Conservation (phyloP, 805 yeast species). For the Cyberlindnera galapagoensis region DNA sequence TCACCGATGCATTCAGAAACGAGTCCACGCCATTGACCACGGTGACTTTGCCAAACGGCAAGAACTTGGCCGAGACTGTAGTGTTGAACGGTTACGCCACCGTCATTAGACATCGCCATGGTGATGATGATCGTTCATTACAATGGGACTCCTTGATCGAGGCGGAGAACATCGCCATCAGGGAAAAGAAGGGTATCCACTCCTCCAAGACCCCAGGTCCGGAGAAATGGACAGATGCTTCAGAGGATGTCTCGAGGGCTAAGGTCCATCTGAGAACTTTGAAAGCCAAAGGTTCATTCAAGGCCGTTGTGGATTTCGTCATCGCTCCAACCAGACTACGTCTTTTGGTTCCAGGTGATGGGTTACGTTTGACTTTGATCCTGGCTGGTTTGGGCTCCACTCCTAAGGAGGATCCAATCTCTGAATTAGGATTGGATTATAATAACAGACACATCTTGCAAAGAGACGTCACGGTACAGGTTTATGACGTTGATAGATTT, state of each 20-base stretch:
- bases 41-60: conserved; percentile 42
- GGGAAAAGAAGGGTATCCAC: conserved; percentile 55
- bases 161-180: conserved; percentile 54
- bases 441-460: conserved; percentile 54
- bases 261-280: conserved; percentile 67
- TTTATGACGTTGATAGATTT: conserved; percentile 63
- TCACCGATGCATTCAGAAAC: conserved; percentile 63
- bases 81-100: conserved; percentile 66
- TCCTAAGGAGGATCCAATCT: conserved; percentile 30
- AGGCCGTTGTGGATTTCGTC: conserved; percentile 69
- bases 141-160: conserved; percentile 76
- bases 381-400: conserved; percentile 61
- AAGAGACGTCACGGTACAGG: conserved; percentile 65
- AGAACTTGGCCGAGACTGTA: conserved; percentile 54
- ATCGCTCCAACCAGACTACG: conserved; percentile 63
- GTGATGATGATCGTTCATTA: conserved; percentile 60
- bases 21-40: conserved; percentile 64
- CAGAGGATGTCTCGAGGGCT: conserved; percentile 67
- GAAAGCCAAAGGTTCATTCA: conserved; percentile 54
- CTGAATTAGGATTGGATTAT: conserved; percentile 47
- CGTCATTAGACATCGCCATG: conserved; percentile 74
- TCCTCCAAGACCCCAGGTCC: conserved; percentile 48
- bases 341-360: conserved; percentile 64
- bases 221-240: conserved; percentile 69
- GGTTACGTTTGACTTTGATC: conserved; percentile 59